Base-by-base conservation (phyloP, 805 yeast species). In the Schwanniomyces pseudopolymorphus region DNA sequence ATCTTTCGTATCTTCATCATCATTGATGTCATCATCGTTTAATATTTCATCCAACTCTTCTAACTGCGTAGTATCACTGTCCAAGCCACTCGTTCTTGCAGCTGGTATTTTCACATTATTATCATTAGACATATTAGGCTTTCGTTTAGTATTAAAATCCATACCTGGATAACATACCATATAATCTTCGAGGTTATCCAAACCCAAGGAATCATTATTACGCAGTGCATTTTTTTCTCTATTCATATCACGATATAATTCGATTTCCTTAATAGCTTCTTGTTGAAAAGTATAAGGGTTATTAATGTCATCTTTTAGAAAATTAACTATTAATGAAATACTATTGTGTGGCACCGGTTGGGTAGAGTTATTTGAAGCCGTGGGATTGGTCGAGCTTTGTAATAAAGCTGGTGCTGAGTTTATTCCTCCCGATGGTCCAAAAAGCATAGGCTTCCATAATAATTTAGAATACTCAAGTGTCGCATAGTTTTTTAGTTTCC, bases 371-470 rank as follows among this genome's bases (percentile, higher is more conserved):
- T 33, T 28, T 17, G 31, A 43, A n/a, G 35, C 24, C 5, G 33
- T 39, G 13, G 38, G 20, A 11, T 21, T 16, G 3, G 28, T 9
- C 26, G 33, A 31, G 17, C 44, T 39, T 22, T 27, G 39, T 28
- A 66, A 69, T 66, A 59, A 60, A 1, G 78, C 70, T 1, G 80
- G 75, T 0, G 80, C 81, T 0, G 85, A 80, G 56, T 86, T 85
- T 28, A 89, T 84, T 11, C 96, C 96, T 19, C 94, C 89, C 0
- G 91, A 84, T 0, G 94, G 92, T 0, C 96, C 96, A 56, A 82
- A 77, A n/a, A 87, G 77, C 65, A 87, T 76, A 1, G 91, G 90
- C 55, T 85, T 87, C 96, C 96, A 89, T 11, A 89, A 51, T 11
- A 89, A 67, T 36, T 74, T 72, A 0, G 69, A 67, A 3, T 81